phyloP scores from a whole-genome alignment of 108 stramenopile species.

The Heterococcus sp. region DNA sequence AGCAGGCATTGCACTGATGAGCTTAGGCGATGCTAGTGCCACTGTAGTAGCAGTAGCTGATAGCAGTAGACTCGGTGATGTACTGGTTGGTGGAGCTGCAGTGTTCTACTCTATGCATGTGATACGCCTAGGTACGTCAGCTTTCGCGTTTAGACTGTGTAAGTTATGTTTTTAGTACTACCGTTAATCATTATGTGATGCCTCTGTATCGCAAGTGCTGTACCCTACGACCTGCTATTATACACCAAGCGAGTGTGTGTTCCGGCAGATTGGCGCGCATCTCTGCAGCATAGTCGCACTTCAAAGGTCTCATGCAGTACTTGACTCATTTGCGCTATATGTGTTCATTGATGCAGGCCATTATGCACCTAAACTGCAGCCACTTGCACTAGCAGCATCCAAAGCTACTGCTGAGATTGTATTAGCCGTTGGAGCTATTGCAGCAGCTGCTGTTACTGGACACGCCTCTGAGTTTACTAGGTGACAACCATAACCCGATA shows the following conservation, averaged over 20 bases:
- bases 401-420: constrained; percentile 27
- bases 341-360: too few relatives aligned
- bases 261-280: background rate
- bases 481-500: background rate
- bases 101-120: constrained; percentile 45
- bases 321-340: too few relatives aligned
- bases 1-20: constrained; percentile 31
- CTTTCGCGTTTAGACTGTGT: background rate
- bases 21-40: constrained; percentile 12
- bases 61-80: background rate
- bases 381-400: constrained; percentile 23
- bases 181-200: background rate
- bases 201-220: background rate
- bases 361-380: constrained; percentile 21
- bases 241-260: background rate
- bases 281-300: too few relatives aligned
- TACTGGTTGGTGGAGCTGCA: constrained; percentile 23
- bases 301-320: too few relatives aligned
- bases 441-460: background rate
- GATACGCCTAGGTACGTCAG: constrained; percentile 25
- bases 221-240: background rate
- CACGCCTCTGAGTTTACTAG: background rate
- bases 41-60: background rate
- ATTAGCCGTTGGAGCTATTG: background rate
- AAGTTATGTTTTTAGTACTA: background rate